Base-by-base conservation (phyloP, 106 monocot species). In the Alisma plantagoaquatica region DNA sequence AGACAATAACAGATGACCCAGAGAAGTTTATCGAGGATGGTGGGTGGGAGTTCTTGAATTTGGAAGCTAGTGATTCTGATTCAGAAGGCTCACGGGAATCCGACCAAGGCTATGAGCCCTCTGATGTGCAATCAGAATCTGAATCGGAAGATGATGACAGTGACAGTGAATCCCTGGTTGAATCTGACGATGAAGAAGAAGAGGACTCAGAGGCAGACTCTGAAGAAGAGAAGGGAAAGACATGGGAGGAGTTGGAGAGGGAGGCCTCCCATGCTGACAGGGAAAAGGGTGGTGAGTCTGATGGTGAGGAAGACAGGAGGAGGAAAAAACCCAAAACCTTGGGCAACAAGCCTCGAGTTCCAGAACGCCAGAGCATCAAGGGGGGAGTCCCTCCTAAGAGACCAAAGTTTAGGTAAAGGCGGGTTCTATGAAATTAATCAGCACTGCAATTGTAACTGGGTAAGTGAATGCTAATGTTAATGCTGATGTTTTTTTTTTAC, bases 1-100 rank as follows among this genome's bases (percentile, higher is more conserved):
- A 96, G 58, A 88, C 94, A 8, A 96, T 96, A 1, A 78, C 67
- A 0, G 94, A 96, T 41, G 94, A 96, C 29, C 94, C 94, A 3
- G 81, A 96, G 69, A 96, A 96, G 65, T 96, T 96, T 56, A 88
- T 96, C 9, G 84, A 96, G 43, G 88, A 88, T 44, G 94, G 94
- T 26, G 94, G 94, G 2, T 96, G 94, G 87, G 88, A 96, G 61
- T 88, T 96, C 62, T 46, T 96, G 59, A 96, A 96, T 61, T 35
- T 96, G 88, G 94, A 96, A 46, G 88, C 63, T 10, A 96, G 94
- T 43, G 94, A 96, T 51, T 75, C 83, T 1, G 88, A 96, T 1
- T 59, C 81, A 3, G 94, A 88, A 1, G 57, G 67, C 2, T 75
- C 86, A 16, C 67, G 69, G 43, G 94, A 96, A 35, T 88, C 88